Evolutionary conservation across 2,329 filamentous ascomycete species (phyloP).

Genomic region (Rosellinia necatrix): DNA sequence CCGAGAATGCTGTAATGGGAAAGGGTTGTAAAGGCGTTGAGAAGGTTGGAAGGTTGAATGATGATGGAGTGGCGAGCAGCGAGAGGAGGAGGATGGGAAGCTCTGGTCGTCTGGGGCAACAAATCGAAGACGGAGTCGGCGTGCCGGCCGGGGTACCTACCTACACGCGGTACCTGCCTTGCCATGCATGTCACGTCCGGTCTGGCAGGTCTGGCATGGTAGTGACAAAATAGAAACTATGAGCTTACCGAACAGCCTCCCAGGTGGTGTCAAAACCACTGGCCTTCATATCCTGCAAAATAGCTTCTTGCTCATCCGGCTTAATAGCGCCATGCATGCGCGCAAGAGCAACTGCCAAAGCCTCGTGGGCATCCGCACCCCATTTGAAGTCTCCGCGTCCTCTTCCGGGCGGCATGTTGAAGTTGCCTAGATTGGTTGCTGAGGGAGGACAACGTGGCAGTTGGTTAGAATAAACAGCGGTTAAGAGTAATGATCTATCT

Average conservation of each 20-base stretch:
- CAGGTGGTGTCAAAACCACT: constrained; percentile 21
- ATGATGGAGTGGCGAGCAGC: neutral
- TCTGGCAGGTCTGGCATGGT: neutral
- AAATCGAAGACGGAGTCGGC: constrained; percentile 1
- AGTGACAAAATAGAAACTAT: constrained; percentile 3
- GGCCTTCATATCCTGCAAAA: constrained; percentile 18
- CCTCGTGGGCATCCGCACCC: constrained; percentile 13
- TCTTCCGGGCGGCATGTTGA: constrained; percentile 10
- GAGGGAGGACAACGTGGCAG: neutral
- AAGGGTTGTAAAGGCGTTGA: neutral
- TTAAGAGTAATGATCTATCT: neutral
- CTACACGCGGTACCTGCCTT: neutral
- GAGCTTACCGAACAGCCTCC: constrained; percentile 28
- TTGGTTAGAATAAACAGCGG: neutral
- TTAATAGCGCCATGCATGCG: constrained; percentile 14
- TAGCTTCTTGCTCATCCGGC: constrained; percentile 13
- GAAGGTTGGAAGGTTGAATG: neutral
- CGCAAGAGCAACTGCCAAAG: constrained; percentile 5
- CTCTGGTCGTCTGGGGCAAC: neutral
- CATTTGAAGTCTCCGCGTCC: neutral
- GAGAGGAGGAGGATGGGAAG: neutral
- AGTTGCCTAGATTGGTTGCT: neutral
- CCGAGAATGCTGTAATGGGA: neutral
- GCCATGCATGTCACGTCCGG: neutral
- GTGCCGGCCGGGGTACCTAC: too few relatives aligned